A percentile compares a stretch with the other conserved stretches of the same genome.
Conservation (phyloP, 257 asterid genomes). For the Striga asiatica region DNA sequence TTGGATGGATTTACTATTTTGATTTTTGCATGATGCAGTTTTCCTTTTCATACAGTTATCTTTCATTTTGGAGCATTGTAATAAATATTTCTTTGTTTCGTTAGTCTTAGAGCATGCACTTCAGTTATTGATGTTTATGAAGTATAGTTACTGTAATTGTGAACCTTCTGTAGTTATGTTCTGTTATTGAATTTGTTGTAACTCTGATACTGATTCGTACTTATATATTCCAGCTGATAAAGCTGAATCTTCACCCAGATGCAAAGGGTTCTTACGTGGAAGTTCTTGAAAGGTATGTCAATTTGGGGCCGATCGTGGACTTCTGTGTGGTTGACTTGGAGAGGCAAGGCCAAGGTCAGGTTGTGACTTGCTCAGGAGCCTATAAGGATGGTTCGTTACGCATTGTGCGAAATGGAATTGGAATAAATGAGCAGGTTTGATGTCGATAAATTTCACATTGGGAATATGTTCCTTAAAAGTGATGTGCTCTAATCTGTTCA, state of each 20-base stretch:
- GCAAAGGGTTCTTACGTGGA: constrained; percentile 79
- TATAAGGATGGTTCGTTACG: constrained; percentile 91
- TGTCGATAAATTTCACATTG: constrained; percentile 1
- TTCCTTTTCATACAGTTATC: background rate
- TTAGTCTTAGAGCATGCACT: background rate
- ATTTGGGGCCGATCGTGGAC: constrained; percentile 93
- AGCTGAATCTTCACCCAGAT: constrained; percentile 79
- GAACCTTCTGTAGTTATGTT: background rate
- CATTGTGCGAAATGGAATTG: constrained; percentile 86
- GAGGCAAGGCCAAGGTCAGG: constrained; percentile 99
- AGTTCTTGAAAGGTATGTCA: constrained; percentile 78
- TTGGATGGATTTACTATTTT: constrained; percentile 1
- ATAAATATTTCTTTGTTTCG: background rate
- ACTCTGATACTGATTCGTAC: no score
- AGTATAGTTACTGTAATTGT: background rate
- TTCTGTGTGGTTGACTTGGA: constrained; percentile 90
- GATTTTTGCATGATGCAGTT: background rate
- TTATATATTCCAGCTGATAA: constrained; percentile 52
- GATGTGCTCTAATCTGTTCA: background rate
- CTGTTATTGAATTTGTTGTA: constrained; percentile 3
- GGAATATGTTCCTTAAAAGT: background rate
- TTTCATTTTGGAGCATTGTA: background rate
- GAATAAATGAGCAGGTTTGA: constrained; percentile 81
- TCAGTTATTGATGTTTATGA: background rate
- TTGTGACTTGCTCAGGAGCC: constrained; percentile 96